Evolutionary conservation across 2,329 filamentous ascomycete genomes (phyloP), one percentile per base, ranked within the genome.

Genomic region (Scedosporium apiospermum): DNA sequence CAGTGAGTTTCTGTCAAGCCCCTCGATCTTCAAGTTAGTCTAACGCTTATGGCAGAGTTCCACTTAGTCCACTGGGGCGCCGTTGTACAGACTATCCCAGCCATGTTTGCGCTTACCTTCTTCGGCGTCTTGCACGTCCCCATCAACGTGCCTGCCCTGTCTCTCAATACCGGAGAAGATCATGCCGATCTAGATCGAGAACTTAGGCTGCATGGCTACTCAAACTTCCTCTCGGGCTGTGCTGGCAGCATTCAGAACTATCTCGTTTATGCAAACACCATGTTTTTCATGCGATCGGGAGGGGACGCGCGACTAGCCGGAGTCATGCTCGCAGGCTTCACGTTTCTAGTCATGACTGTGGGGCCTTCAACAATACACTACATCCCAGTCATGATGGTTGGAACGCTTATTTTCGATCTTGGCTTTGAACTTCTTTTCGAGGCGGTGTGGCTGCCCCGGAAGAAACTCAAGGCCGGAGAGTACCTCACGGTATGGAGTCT

Each of bases 61-160:
- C 80, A 87, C 58, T 80, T 88, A 26, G 89, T 98, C 3, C 84
- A 93, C 68, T 96, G 91, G 89, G 81, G 82, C 55, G 95, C 93
- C 2, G 82, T 99, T 58, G 77, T 81, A n/a, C 87, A 92, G 69
- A 93, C 89, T 1, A 82, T 97, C 34, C 95, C 95, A 0, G 93
- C 95, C 34, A 98, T 99, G 90, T 87, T 99, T 69, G 95, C 95
- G 0, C 78, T 99, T 65, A 98, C 95, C 0, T 99, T 99, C 78
- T 99, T 99, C 69, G 95, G 95, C 61, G 88, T 99, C 63, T 83
- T 99, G 2, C 95, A 99, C 72, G 95, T 99, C 2, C 95, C 95
- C 0, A 99, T 99, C 76, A 99, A 99, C 69, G 93, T 99, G 4
- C 95, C 95, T 2, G 95, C 95, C 2, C 78, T 99, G 64, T 95